phyloP scores from a whole-genome alignment of 345 rosid genomes.

The Syzygium aqueum region DNA sequence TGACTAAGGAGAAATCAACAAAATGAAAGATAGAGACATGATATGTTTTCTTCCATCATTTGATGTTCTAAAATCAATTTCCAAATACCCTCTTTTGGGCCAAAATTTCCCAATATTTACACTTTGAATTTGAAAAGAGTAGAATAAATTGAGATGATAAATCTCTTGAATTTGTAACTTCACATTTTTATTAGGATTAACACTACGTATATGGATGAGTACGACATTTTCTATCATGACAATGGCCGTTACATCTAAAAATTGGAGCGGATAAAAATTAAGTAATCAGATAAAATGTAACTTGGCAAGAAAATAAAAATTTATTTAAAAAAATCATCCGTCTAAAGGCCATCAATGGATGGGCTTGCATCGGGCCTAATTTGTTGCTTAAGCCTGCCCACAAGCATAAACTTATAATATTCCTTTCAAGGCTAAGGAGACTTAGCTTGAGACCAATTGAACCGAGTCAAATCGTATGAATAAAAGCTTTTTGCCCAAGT shows the following conservation, averaged over 20 bases:
- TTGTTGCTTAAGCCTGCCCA: neutral
- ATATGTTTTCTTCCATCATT: neutral
- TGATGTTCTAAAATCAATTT: neutral
- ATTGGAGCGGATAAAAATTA: neutral
- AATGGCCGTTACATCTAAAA: neutral
- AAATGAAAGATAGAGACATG: neutral
- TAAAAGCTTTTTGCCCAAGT: neutral
- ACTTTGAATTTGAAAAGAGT: neutral
- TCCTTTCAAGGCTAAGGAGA: no score
- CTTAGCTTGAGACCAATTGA: neutral
- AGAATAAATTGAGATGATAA: neutral
- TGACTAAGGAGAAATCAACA: neutral
- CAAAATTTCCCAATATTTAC: no score
- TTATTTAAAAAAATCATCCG: neutral
- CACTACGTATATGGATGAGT: neutral
- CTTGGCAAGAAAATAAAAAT: neutral
- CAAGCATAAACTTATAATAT: no score
- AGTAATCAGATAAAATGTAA: neutral
- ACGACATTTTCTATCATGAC: neutral
- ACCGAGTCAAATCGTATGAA: accelerated
- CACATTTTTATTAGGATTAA: neutral
- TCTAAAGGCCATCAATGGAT: neutral
- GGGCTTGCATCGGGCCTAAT: neutral
- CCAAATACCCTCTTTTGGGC: neutral
- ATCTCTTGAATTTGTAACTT: neutral